Evolutionary conservation across 768 basidiomycete species (phyloP), one percentile per base, ranked within the genome.

Genomic region (Mycena albidolilacea): DNA sequence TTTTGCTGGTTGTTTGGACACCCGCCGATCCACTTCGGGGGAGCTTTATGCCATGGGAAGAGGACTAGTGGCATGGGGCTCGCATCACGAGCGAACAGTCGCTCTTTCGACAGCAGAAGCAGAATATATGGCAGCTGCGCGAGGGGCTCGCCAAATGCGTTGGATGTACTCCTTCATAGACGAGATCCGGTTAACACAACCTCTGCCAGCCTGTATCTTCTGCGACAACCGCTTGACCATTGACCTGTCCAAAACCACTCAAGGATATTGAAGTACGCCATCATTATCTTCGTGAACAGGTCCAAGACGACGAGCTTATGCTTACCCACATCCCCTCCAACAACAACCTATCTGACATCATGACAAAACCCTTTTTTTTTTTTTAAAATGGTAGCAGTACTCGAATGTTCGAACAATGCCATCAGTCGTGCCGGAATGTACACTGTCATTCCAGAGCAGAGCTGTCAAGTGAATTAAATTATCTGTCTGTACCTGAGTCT

Each of bases 151-250:
- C 1, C 64, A 65, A 30, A 1, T 55, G 37, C 3, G 7, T 0
- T 65, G 64, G 64, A 65, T 65, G 64, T 65, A 41, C 12, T 8
- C 1, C 12, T 65, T 65, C 30, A 54, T 65, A n/a, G 64, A 65
- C 11, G 64, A 65, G 14, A 7, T 65, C 2, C 14, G 7, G 0
- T 11, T 65, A 4, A 37, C 64, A 0, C 64, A 65, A 30, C 52
- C 50, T 23, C 52, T 3, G 1, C 64, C 64, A 12, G 64, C 64
- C 5, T n/a, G 2, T 5, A 15, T 65, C 1, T 17, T 6, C 39
- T 54, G 64, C n/a, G 64, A 65, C 11, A 65, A 65, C n/a, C 41
- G 11, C 6, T 41, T 11, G 6, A 11, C 41, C 6, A 41, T 41
- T 11, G 41, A 41, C 7, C 41, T 41, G 7, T 41, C 41, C 6